phyloP scores from a whole-genome alignment of 2,329 filamentous ascomycete species.

The Lojkania enalia region DNA sequence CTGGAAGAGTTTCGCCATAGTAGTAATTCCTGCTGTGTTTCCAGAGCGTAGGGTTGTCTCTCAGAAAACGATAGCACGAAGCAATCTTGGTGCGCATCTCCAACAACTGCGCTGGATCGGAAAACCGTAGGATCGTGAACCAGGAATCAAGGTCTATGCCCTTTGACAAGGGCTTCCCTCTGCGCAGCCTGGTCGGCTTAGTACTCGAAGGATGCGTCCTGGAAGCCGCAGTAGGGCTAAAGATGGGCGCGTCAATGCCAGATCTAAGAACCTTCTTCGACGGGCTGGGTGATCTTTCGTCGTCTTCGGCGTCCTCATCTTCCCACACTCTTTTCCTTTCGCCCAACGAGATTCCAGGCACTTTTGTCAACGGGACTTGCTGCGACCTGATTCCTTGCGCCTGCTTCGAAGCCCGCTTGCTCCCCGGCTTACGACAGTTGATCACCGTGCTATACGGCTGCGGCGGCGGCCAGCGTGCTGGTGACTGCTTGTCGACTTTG shows the following conservation, averaged over 20 bases:
- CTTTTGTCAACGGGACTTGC: slow-evolving; percentile 33
- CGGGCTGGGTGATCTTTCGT: background rate
- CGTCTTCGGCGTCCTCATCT: slow-evolving; percentile 6
- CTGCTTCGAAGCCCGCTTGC: slow-evolving; percentile 27
- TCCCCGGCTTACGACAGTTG: slow-evolving; percentile 38
- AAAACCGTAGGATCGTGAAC: slow-evolving; percentile 42
- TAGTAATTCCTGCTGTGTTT: slow-evolving; percentile 41
- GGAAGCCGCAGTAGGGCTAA: background rate
- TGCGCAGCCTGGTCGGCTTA: slow-evolving; percentile 33
- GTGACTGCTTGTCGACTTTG: slow-evolving; percentile 44
- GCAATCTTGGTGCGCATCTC: slow-evolving; percentile 41
- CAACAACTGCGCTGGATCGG: slow-evolving; percentile 39
- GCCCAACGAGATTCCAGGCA: slow-evolving; percentile 22
- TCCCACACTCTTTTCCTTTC: slow-evolving; percentile 29
- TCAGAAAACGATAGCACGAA: slow-evolving; percentile 40
- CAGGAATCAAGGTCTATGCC: slow-evolving; percentile 38
- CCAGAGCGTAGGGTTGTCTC: slow-evolving; percentile 44
- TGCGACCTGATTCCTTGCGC: slow-evolving; percentile 31
- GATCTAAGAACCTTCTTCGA: slow-evolving; percentile 4
- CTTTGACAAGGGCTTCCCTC: slow-evolving; percentile 30
- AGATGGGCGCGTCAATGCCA: background rate
- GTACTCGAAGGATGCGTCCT: background rate
- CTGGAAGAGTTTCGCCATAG: slow-evolving; percentile 38
- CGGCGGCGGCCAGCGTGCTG: slow-evolving; percentile 28
- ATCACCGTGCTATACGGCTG: slow-evolving; percentile 40